Base-by-base conservation (phyloP, 106 monocot species). In the Allium sativum region DNA sequence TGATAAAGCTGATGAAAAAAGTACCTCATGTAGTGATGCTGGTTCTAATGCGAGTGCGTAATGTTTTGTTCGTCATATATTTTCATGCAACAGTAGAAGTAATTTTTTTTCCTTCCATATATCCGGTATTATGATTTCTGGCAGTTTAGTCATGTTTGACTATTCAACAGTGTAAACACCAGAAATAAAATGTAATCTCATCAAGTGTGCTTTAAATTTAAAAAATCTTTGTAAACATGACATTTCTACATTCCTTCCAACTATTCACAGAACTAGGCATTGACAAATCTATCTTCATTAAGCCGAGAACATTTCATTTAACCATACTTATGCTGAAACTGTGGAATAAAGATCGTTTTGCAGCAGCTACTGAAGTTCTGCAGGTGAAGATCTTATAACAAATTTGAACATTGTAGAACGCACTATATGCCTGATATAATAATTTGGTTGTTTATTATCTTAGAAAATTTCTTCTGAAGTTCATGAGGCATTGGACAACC, bases 301-400 rank as follows among this genome's bases (percentile, higher is more conserved):
- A 87, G 71, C 91, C 96, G 31, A 82, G 70, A 69, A 87, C 90
- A 62, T 88, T 96, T 78, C 96, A 96, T 68, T 82, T 91, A 56
- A 96, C 96, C 77, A 87, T 96, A 41, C 84, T 96, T 40, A 91
- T 96, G 96, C 71, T 96, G 67, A 96, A 91, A 64, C 61, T 96
- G 53, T 91, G 91, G 84, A 90, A 96, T 40, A 79, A 82, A 53
- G 87, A 91, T 11, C 90, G 82, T 40, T 65, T 96, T 75, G 75
- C 81, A 67, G 58, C 50, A 52, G 96, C 96, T 74, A 63, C 96
- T 55, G 73, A 87, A 47, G 77, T 91, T 67, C 73, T 96, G 40
- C 81, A 96, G 87, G 96, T 91, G 72, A 69, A 64, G 41, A 15
- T 54, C 9, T 68, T 9, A 55, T 13, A 12, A 54, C 71, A n/a